Base-by-base conservation (phyloP, 805 yeast genomes). In the Teunomyces panamensis region DNA sequence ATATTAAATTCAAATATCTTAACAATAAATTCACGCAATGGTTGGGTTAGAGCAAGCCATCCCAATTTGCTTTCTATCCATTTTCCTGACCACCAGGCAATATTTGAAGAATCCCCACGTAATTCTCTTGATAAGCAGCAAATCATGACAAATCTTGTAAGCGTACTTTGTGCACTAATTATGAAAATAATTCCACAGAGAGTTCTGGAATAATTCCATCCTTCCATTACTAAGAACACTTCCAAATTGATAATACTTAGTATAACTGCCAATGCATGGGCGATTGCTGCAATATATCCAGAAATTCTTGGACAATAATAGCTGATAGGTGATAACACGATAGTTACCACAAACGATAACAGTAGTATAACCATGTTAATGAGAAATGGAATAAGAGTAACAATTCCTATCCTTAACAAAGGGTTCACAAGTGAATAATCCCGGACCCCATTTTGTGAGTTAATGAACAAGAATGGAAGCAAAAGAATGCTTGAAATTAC, bases 361-460 rank as follows among this genome's bases (percentile, higher is more conserved):
- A 65, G 5, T 37, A 77, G 56, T 1, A 72, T 50, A 0, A 65
- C 36, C 3, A 57, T 44, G 53, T 76, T 75, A 39, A 77, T 50
- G 1, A 73, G 24, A 13, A 83, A 64, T 1, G 91, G 89, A 1
- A 73, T 53, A 30, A 78, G 44, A 0, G 77, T 68, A 3, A 84
- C 64, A 11, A 89, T 66, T 2, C 77, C 59, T 28, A 92, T 64
- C 48, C 97, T 74, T 9, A 85, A 52, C 0, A 87, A 59, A 0
- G 92, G 79, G 72, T 48, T 66, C 53, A n/a, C 78, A 68, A 45
- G 66, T 56, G 42, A 56, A 51, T 60, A 59, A 8, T 51, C 45
- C 17, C 30, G 29, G 0, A 89, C 96, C 28, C 97, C 97, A 30
- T 84, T 88, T 69, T 89, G 97, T 1, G 96, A 76, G 65, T 90